phyloP scores from a whole-genome alignment of 139 green algal genomes.

The Closterium sp. region DNA sequence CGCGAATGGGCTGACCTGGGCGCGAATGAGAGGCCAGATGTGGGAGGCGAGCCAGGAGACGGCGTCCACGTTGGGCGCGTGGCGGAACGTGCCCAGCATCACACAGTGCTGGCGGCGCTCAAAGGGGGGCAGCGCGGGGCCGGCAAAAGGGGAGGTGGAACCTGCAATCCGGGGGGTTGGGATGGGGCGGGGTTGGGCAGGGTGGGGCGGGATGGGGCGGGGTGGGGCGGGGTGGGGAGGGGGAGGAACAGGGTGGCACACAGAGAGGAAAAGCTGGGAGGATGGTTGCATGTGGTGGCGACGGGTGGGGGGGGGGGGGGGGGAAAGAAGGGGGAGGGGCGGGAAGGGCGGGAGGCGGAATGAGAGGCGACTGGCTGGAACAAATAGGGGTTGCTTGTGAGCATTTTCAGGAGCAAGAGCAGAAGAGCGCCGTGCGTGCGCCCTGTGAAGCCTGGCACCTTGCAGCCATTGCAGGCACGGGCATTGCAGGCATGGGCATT shows the following conservation, averaged over 20 bases:
- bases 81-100: constrained; percentile 64
- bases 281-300: not conserved
- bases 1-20: not conserved
- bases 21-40: constrained; percentile 59
- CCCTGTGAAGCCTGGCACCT: too few relatives aligned
- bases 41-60: constrained; percentile 55
- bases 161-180: too few relatives aligned
- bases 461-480: too few relatives aligned
- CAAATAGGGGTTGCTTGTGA: too few relatives aligned
- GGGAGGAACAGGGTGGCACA: not conserved
- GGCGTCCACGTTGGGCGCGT: constrained; percentile 66
- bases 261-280: not conserved
- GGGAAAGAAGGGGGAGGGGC: not conserved
- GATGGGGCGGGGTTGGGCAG: too few relatives aligned
- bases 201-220: not conserved
- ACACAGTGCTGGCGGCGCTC: constrained; percentile 58
- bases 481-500: too few relatives aligned
- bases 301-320: not conserved
- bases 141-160: not conserved
- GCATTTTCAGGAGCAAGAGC: too few relatives aligned
- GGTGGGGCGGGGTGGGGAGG: too few relatives aligned
- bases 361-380: too few relatives aligned
- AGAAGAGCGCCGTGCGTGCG: too few relatives aligned
- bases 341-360: not conserved
- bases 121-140: not conserved